These are phyloP conservation scores for Escallonia herrerae DNA, from an alignment of 129 eudicot species.

Conservation along the genomic window DNA sequence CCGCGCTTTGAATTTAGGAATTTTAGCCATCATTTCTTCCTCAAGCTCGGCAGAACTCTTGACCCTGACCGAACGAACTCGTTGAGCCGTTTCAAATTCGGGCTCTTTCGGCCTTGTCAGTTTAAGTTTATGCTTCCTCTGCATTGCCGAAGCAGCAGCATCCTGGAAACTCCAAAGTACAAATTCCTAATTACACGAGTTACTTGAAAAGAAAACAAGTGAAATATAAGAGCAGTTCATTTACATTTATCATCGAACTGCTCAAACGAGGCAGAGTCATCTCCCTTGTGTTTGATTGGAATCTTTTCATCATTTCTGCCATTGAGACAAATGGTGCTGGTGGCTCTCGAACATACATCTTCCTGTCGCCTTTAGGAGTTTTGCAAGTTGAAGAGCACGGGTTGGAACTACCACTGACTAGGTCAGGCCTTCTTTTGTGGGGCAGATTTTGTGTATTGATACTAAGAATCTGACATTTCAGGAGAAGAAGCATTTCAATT, in stretches of 20 bases:
- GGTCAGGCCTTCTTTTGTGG: constrained; percentile 68
- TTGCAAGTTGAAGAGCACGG: constrained; percentile 28
- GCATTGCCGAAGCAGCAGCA: constrained; percentile 29
- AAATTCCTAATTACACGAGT: neutral
- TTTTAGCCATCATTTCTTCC: constrained; percentile 94
- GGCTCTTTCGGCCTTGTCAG: constrained; percentile 92
- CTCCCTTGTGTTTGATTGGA: constrained; percentile 81
- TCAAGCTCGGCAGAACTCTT: constrained; percentile 87
- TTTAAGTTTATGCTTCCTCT: constrained; percentile 63
- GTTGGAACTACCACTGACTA: constrained; percentile 32
- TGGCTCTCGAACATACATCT: constrained; percentile 81
- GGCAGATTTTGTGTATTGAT: constrained; percentile 55
- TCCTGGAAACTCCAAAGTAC: constrained; percentile 21
- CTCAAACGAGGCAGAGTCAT: constrained; percentile 34
- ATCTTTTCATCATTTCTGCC: constrained; percentile 92
- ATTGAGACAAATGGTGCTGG: constrained; percentile 75
- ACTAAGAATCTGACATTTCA: constrained; percentile 51
- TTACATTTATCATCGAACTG: constrained; percentile 44
- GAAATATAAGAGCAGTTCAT: neutral
- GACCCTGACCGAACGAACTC: constrained; percentile 51
- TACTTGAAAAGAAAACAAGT: neutral
- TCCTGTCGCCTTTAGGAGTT: constrained; percentile 63
- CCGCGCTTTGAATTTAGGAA: constrained; percentile 93
- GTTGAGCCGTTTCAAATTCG: constrained; percentile 82
- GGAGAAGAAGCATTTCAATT: neutral